A percentile compares a stretch with the other conserved stretches of the same genome.
Evolutionary conservation across 2,329 filamentous ascomycete species (phyloP).

Genomic region (Ustulina deusta): DNA sequence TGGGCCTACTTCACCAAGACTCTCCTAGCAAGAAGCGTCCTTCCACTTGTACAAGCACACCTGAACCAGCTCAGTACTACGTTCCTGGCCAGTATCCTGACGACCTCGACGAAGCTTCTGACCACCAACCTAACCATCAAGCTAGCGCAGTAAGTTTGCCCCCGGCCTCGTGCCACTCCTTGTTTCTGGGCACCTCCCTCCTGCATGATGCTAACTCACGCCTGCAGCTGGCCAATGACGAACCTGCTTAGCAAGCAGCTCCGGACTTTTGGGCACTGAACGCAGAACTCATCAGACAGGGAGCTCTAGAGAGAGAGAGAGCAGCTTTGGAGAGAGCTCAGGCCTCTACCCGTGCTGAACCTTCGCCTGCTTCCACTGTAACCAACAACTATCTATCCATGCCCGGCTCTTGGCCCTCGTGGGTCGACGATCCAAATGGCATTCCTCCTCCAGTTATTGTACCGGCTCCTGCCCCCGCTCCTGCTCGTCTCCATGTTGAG

Average conservation of each 20-base stretch:
- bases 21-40: conserved; percentile 15
- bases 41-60: neutral
- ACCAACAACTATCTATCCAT: conserved; percentile 19
- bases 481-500: neutral
- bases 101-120: neutral
- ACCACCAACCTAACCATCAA: neutral
- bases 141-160: conserved; percentile 20
- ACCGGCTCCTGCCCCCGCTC: neutral
- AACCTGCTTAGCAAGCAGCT: conserved; percentile 38
- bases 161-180: neutral
- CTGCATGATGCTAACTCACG: conserved; percentile 21
- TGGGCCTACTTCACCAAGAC: neutral
- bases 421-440: conserved; percentile 25
- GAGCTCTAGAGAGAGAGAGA: neutral
- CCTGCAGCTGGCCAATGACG: conserved; percentile 31
- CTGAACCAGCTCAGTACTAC: conserved; percentile 18
- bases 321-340: neutral
- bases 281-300: conserved; percentile 8
- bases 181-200: neutral
- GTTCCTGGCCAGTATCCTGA: conserved; percentile 6
- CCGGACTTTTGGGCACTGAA: conserved; percentile 25
- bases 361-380: conserved; percentile 8
- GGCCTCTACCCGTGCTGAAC: neutral
- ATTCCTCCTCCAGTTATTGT: neutral
- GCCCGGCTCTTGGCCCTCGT: conserved; percentile 36